Evolutionary conservation across 2,329 filamentous ascomycete genomes (phyloP).

Genomic region (Tolypocladium tundrense): DNA sequence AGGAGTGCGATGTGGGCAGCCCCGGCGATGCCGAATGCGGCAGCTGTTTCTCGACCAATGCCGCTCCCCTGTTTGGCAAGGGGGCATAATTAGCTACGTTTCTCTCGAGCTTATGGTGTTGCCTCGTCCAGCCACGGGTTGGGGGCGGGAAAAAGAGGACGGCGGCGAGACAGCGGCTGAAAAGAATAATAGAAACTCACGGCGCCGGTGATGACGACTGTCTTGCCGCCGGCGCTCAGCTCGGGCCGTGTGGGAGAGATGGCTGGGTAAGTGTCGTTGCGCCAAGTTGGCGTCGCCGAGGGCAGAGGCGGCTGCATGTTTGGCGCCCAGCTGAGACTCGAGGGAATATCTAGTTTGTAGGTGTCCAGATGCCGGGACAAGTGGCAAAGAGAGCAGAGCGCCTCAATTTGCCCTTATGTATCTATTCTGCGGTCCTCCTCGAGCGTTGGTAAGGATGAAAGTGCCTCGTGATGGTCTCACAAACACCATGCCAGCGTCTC

Average conservation of each 20-base stretch:
- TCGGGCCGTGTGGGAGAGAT: neutral
- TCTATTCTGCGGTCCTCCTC: neutral
- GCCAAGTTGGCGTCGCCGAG: neutral
- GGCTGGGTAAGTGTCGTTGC: neutral
- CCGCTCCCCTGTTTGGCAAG: neutral
- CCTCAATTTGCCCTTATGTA: too few species aligned
- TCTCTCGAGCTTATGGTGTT: neutral
- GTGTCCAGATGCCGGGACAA: neutral
- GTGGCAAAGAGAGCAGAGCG: too few species aligned
- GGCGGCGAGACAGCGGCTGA: neutral
- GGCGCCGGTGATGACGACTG: neutral
- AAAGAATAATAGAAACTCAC: neutral
- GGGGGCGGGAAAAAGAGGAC: neutral
- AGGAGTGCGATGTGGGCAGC: neutral
- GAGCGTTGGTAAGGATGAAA: neutral
- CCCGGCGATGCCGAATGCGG: neutral
- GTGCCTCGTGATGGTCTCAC: neutral
- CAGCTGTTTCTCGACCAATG: neutral
- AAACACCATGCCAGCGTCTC: neutral
- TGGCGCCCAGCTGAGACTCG: neutral
- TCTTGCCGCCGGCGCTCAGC: neutral
- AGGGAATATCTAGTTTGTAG: neutral
- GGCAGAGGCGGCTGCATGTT: neutral
- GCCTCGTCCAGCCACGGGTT: neutral
- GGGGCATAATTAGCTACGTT: neutral